Base-by-base conservation (phyloP, 164 flowering plant species). In the Macadamia tetraphylla region DNA sequence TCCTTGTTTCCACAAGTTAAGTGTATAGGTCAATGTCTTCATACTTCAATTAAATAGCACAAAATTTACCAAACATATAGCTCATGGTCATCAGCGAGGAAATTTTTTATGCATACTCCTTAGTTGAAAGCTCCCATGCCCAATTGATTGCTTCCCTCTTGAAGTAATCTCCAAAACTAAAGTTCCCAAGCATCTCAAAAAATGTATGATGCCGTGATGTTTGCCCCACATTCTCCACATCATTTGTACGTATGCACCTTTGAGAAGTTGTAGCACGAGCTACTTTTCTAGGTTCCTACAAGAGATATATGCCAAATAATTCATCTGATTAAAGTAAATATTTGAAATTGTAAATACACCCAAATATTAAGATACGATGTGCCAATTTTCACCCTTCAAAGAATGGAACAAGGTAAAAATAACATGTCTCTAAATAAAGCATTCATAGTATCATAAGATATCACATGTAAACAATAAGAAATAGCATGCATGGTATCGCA, bases 131-230 rank as follows among this genome's bases (percentile, higher is more conserved):
- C 77, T 94, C 97, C 98, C 98, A 94, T 52, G 98, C 96, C 98
- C 98, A 94, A 57, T 68, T 79, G 52, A 94, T 91, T 71, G 98
- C 97, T 46, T 94, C 94, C 67, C 78, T 90, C 84, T 94, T 94
- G 82, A 94, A 94, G 84, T 94, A 91, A 84, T 94, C 98, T 51
- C 98, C 97, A 81, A 91, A 94, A 69, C 96, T 90, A 76, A 91
- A 94, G 78, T 94, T 94, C 42, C 98, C 98, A 70, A 91, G 92
- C 98, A 91, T 94, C 81, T 91, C 96, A 79, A 94, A 94, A 69
- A 94, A 90, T 6, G 97, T 94, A 2, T 94, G 98, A 71, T 94
- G 98, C 29, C 97, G 74, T 60, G 90, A 48, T 71, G 97, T 91
- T 71, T 81, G 78, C 32, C 98, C 98, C 42, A 94, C 98, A 80